phyloP scores from a whole-genome alignment of 108 stramenopile genomes.

The Fragilaria crotonensis region DNA sequence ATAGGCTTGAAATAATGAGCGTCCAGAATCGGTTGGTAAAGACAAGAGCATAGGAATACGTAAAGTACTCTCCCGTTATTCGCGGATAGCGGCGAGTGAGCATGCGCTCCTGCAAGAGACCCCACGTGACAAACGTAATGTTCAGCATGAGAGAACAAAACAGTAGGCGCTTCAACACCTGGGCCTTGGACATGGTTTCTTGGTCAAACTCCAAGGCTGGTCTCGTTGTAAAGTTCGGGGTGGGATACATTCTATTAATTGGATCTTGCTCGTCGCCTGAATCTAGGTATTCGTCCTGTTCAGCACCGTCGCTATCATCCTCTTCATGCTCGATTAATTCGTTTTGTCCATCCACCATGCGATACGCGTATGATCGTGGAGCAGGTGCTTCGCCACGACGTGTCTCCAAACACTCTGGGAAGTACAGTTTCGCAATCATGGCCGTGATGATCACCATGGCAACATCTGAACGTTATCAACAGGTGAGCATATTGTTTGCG shows the following conservation, averaged over 20 bases:
- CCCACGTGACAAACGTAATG: slow-evolving; percentile 89
- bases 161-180: slow-evolving; percentile 71
- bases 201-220: slow-evolving; percentile 50
- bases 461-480: slow-evolving; percentile 49
- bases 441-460: slow-evolving; percentile 86
- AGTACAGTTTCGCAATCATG: slow-evolving; percentile 80
- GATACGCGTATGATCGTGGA: slow-evolving; percentile 11
- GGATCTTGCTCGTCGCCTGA: not conserved
- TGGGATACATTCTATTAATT: not conserved
- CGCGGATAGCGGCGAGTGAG: slow-evolving; percentile 85
- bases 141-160: slow-evolving; percentile 85
- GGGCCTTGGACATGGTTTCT: slow-evolving; percentile 32
- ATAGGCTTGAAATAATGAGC: slow-evolving; percentile 80
- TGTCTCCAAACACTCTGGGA: slow-evolving; percentile 53
- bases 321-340: not conserved
- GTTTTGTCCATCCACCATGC: slow-evolving; percentile 7
- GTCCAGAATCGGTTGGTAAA: slow-evolving; percentile 95
- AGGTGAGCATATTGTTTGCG: too few species aligned
- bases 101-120: slow-evolving; percentile 91
- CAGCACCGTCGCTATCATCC: slow-evolving; percentile 23
- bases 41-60: slow-evolving; percentile 85
- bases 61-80: slow-evolving; percentile 85
- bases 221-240: not conserved
- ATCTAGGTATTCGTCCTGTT: not conserved
- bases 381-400: slow-evolving; percentile 2